A percentile compares a stretch with the other conserved stretches of the same genome.
phyloP scores from a whole-genome alignment of 768 basidiomycete genomes.

The Tricholoma sp. region DNA sequence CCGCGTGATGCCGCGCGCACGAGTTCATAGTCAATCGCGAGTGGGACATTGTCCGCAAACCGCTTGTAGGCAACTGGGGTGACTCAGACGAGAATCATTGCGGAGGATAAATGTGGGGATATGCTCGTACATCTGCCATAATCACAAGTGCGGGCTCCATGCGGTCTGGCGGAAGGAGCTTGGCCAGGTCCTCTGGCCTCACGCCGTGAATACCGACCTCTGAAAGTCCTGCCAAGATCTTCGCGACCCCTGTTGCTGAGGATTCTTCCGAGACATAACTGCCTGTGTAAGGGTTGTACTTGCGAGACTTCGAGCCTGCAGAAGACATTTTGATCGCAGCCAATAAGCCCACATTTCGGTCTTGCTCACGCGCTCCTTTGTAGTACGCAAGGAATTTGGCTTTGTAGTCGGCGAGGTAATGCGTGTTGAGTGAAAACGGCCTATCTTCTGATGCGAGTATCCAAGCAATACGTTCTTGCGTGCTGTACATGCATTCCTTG shows the following conservation, averaged over 20 bases:
- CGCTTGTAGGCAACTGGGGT: constrained; percentile 56
- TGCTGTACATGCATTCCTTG: constrained; percentile 29
- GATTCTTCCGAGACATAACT: too few relatives aligned
- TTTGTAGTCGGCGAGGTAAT: constrained; percentile 40
- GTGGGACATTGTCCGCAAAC: constrained; percentile 51
- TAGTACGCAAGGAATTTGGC: constrained; percentile 48
- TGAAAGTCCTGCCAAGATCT: too few relatives aligned
- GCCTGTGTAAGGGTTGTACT: too few relatives aligned
- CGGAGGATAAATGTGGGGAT: constrained; percentile 50
- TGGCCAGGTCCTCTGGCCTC: constrained; percentile 38
- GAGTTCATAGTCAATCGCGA: constrained; percentile 51
- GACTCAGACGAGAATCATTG: neutral
- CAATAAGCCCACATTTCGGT: constrained; percentile 20
- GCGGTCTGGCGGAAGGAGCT: constrained; percentile 43
- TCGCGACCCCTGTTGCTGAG: too few relatives aligned
- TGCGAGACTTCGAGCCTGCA: neutral
- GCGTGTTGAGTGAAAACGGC: constrained; percentile 44
- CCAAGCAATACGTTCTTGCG: constrained; percentile 40
- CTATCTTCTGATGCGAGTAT: constrained; percentile 37
- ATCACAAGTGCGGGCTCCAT: constrained; percentile 54
- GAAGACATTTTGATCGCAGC: constrained; percentile 19
- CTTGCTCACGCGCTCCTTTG: constrained; percentile 33
- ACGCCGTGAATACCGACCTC: constrained; percentile 31
- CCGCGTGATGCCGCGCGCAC: constrained; percentile 45
- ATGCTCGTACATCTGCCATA: constrained; percentile 69